Conservation (phyloP, 2,329 filamentous ascomycete genomes). For the Trichoderma simmonsii region DNA sequence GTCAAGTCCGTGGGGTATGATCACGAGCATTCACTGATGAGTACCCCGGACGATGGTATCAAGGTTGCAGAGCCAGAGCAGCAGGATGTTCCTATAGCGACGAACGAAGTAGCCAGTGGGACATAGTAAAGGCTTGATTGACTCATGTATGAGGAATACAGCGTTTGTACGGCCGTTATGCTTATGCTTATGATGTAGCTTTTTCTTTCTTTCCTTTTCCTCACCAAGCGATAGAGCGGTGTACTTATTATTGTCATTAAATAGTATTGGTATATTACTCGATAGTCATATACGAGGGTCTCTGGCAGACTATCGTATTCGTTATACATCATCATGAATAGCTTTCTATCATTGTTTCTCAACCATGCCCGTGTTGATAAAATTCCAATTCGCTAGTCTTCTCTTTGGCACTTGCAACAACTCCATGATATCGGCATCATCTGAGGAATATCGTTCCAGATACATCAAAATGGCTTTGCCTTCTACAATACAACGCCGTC, state of each 20-base stretch:
- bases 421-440: constrained; percentile 1
- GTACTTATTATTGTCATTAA: neutral
- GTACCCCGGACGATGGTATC: constrained; percentile 12
- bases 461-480: constrained; percentile 48
- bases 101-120: neutral
- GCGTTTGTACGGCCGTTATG: neutral
- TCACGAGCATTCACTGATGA: constrained; percentile 46
- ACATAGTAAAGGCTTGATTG: neutral
- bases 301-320: neutral
- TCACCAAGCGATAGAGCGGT: neutral
- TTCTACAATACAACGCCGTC: constrained; percentile 44
- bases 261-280: neutral
- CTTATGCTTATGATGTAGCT: neutral
- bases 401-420: constrained; percentile 3
- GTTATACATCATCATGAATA: neutral
- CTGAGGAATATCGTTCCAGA: constrained; percentile 26
- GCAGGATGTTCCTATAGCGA: neutral
- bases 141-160: neutral
- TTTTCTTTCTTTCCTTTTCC: neutral
- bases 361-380: neutral
- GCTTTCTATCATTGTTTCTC: neutral
- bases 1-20: constrained; percentile 92
- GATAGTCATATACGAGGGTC: neutral
- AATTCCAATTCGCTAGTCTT: neutral
- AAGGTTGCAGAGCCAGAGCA: neutral